These are phyloP conservation scores for Salicornia ramosissima DNA, from an alignment of 148 eudicot species.

Conservation along the genomic window DNA sequence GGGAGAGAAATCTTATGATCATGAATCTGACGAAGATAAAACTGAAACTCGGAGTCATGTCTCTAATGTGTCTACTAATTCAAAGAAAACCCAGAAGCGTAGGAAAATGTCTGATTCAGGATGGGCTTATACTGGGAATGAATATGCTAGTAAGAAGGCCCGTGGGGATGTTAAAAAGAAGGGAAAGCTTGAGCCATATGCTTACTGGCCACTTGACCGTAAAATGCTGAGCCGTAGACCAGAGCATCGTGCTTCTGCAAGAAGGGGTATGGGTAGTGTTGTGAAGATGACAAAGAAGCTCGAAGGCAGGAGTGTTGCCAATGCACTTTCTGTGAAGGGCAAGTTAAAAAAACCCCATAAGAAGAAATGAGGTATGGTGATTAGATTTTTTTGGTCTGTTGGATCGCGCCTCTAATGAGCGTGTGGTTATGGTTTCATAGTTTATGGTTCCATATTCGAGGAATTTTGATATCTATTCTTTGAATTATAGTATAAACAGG, in stretches of 20 bases:
- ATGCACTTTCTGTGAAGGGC: constrained; percentile 49
- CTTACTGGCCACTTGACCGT: constrained; percentile 96
- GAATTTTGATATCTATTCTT: too few species aligned
- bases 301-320: constrained; percentile 73
- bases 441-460: too few species aligned
- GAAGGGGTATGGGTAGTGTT: constrained; percentile 86
- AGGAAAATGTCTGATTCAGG: constrained; percentile 64
- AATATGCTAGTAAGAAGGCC: constrained; percentile 88
- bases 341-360: constrained; percentile 32
- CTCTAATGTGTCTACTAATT: constrained; percentile 31
- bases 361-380: constrained; percentile 13
- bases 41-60: constrained; percentile 42
- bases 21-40: constrained; percentile 44
- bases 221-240: constrained; percentile 89
- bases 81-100: constrained; percentile 46
- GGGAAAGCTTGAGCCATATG: constrained; percentile 92
- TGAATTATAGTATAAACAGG: too few species aligned
- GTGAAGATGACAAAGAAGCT: constrained; percentile 69
- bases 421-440: too few species aligned
- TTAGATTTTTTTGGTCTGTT: not conserved
- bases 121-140: constrained; percentile 81
- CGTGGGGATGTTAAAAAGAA: constrained; percentile 81
- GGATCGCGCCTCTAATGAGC: too few species aligned
- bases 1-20: constrained; percentile 31
- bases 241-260: constrained; percentile 85